Evolutionary conservation across 2,329 filamentous ascomycete genomes (phyloP), one percentile per base, ranked within the genome.

Genomic region (Neonectria magnoliae): DNA sequence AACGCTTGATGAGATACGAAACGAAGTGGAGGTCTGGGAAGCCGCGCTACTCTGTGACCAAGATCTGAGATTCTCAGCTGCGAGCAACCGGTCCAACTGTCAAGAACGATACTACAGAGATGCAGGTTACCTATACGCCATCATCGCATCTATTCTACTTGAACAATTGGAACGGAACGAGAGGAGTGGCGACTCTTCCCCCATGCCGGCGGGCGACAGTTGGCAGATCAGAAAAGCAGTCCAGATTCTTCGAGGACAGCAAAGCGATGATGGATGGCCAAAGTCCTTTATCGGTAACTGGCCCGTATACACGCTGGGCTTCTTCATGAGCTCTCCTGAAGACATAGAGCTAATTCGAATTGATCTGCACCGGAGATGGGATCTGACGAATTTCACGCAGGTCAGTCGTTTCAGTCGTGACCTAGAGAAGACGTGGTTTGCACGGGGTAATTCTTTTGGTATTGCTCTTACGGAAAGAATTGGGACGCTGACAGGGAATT

Each of bases 271-370:
- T 1, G 66, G 56, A 5, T 74, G 72, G 73, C 63, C 70, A 2
- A 68, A 57, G 1, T 75, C 73, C 29, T 79, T 71, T 18, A 70
- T 76, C 1, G 71, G 73, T 0, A 71, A 68, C n/a, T 75, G 72
- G 64, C 68, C 71, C 4, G 65, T 69, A 1, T 74, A 74, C 54
- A 70, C 64, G 14, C 66, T 57, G 52, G 77, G 48, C 2, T 63
- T 59, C 54, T 70, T 67, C 62, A 29, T 72, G 25, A 60, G 48
- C 2, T 33, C 50, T 0, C 16, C 57, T 3, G 63, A 69, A 18
- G 68, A 73, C 38, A 57, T 55, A 5, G 16, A 65, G 1, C 8
- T 69, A 3, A 27, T 74, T 3, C 67, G 65, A 3, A 41, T 44
- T 16, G 71, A 72, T 4, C 50, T 75, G 5, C 53, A 65, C 10